These are phyloP conservation scores for Trichoderma hamatum DNA, from an alignment of 2,329 filamentous ascomycete genomes.

Conservation along the genomic window DNA sequence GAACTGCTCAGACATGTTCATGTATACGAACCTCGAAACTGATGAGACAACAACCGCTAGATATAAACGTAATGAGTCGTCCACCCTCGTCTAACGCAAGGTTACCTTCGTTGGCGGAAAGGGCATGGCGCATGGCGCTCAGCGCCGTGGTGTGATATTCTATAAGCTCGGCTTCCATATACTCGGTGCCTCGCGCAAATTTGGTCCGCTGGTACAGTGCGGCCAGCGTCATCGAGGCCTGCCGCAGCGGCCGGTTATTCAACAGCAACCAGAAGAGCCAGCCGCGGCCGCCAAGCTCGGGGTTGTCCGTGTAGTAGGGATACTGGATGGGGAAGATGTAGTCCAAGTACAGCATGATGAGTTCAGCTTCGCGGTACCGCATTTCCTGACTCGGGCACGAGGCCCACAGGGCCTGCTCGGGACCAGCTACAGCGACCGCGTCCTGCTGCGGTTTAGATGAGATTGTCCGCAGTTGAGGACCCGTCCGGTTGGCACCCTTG, in stretches of 20 bases:
- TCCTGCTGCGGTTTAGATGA: conserved; percentile 10
- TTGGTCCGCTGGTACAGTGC: conserved; percentile 23
- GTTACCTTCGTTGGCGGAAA: conserved; percentile 2
- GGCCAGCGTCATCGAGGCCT: conserved; percentile 19
- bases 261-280: conserved; percentile 22
- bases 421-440: not conserved
- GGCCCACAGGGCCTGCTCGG: conserved; percentile 18
- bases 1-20: not conserved
- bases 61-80: conserved; percentile 16
- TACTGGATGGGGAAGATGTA: conserved; percentile 25
- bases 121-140: conserved; percentile 21
- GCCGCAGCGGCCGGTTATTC: conserved; percentile 14
- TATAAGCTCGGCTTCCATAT: conserved; percentile 18
- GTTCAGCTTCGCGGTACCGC: conserved; percentile 21
- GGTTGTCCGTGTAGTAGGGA: conserved; percentile 19
- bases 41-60: conserved; percentile 23
- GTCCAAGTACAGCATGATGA: conserved; percentile 25
- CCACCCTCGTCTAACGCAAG: not conserved
- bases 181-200: conserved; percentile 20
- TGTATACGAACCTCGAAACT: conserved; percentile 23
- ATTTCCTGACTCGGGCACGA: conserved; percentile 21
- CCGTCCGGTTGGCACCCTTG: conserved; percentile 11
- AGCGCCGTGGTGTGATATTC: conserved; percentile 20
- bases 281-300: conserved; percentile 17
- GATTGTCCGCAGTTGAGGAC: conserved; percentile 5